Evolutionary conservation across 345 rosid genomes (phyloP), one percentile per base, ranked within the genome.

Genomic region (Melaleuca alternifolia): DNA sequence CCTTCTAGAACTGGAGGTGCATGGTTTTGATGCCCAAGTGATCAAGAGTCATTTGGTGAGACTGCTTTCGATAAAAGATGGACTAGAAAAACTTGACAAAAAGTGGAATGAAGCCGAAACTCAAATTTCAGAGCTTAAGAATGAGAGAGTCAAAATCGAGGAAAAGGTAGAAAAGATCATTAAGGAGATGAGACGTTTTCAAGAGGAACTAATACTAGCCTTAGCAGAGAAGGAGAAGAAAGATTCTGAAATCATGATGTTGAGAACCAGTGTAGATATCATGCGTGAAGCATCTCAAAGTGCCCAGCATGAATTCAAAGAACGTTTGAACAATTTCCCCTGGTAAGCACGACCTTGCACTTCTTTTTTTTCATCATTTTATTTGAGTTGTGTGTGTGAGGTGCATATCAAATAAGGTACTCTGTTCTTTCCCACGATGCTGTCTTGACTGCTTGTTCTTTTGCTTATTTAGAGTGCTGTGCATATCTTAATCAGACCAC

Each of bases 1-100:
- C n/a, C 88, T 90, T 20, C 28, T 46, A 46, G 87, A 88, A 24
- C 83, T 92, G 15, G 90, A 89, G 84, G 62, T 48, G 50, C 89
- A 76, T 51, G 93, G 92, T 75, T 91, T 92, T 89, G 85, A 88
- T 51, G 85, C 89, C 46, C 71, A 82, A 56, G n/a, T 86, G 6
- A 54, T 89, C n/a, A 71, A 5, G 28, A 86, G 41, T 15, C 86
- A 88, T 18, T 50, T 92, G 50, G 44, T 6, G 8, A 16, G 85
- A 51, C 56, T 90, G 85, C 71, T 88, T 54, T 85, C 89, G 2
- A 52, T 89, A n/a, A 92, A 89, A 89, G 85, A 75, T 18, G 81
- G 56, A 57, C 86, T 75, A n/a, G 88, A 87, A 53, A 71, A 82
- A 81, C 87, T 88, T 84, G 26, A 51, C 85, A 52, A 82, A 11